phyloP scores from a whole-genome alignment of 2,329 filamentous ascomycete species.

The Nemania serpens region DNA sequence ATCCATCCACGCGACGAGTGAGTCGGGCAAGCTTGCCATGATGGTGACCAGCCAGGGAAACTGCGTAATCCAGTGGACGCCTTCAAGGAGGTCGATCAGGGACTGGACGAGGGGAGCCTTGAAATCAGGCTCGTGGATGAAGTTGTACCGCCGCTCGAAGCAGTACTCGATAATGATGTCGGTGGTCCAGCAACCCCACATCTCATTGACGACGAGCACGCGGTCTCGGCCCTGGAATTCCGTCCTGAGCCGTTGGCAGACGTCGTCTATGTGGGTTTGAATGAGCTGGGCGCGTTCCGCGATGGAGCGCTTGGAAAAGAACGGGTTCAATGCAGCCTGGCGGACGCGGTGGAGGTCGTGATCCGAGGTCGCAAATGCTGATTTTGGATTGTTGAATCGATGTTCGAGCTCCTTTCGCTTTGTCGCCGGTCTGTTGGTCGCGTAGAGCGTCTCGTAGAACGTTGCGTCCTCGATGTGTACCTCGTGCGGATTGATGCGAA shows the following conservation, averaged over 20 bases:
- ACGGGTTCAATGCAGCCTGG: slow-evolving; percentile 3
- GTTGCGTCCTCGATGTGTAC: slow-evolving; percentile 8
- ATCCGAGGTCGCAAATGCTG: background rate
- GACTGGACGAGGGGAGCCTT: background rate
- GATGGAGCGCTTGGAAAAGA: slow-evolving; percentile 10
- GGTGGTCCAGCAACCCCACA: background rate
- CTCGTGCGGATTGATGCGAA: slow-evolving; percentile 10
- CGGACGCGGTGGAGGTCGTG: background rate
- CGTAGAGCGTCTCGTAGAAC: background rate
- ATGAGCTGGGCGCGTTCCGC: background rate
- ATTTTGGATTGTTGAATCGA: background rate
- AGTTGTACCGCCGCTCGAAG: slow-evolving; percentile 2
- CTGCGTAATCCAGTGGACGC: slow-evolving; percentile 4
- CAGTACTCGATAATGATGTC: slow-evolving; percentile 5
- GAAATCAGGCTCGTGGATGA: slow-evolving; percentile 3
- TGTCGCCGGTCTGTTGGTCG: background rate
- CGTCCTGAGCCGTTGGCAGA: background rate
- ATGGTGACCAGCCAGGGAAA: background rate
- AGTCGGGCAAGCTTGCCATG: background rate
- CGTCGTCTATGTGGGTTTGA: background rate
- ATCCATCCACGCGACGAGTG: background rate
- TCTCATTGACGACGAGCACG: slow-evolving; percentile 2
- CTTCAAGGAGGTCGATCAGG: background rate
- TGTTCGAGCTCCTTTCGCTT: background rate
- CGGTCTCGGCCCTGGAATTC: background rate